These are phyloP conservation scores for Lactarius psammicola DNA, from an alignment of 768 basidiomycete genomes.

Conservation along the genomic window DNA sequence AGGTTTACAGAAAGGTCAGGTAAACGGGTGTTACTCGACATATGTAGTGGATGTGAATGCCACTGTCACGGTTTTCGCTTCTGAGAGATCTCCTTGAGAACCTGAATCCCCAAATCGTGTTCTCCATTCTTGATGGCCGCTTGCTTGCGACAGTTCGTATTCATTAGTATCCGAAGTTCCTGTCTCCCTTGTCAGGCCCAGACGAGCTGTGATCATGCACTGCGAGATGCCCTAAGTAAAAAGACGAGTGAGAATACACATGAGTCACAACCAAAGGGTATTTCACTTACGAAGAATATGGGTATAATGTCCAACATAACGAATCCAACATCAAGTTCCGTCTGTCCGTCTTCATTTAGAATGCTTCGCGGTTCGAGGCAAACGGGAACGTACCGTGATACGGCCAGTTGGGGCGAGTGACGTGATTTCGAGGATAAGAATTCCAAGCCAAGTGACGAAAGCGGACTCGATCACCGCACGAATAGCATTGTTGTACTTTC, in stretches of 20 bases:
- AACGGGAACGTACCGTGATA: constrained; percentile 23
- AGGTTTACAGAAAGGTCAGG: background rate
- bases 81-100: background rate
- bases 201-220: constrained; percentile 31
- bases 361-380: background rate
- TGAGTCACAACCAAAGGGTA: background rate
- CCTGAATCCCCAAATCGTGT: background rate
- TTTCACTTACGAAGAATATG: constrained; percentile 16
- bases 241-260: background rate
- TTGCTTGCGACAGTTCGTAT: background rate
- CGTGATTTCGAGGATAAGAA: constrained; percentile 30
- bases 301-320: constrained; percentile 8
- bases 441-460: constrained; percentile 32
- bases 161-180: background rate
- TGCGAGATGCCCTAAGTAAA: constrained; percentile 32
- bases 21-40: background rate
- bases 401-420: constrained; percentile 30
- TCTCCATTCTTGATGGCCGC: background rate
- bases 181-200: constrained; percentile 26
- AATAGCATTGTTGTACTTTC: constrained; percentile 17
- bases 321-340: background rate
- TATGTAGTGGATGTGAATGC: background rate
- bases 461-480: constrained; percentile 31
- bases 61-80: background rate
- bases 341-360: constrained; percentile 1